Base-by-base conservation (phyloP, 129 eudicot species). In the Flaveria robusta region DNA sequence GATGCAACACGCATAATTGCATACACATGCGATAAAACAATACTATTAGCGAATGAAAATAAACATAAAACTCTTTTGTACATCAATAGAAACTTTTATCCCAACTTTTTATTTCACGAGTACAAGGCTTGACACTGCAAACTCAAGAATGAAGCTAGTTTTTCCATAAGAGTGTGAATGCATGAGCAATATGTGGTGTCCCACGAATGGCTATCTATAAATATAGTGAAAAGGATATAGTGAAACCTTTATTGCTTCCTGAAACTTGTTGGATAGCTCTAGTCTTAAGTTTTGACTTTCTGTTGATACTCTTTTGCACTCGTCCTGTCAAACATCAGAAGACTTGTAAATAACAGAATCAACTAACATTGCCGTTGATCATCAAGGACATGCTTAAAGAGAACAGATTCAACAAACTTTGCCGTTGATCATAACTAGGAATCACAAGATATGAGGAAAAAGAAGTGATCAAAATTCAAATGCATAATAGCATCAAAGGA, bases 161-260 rank as follows among this genome's bases (percentile, higher is more conserved):
- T 42, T 42, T 9, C 13, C 46, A 2, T 34, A 42, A 42, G 11
- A 9, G 12, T 8, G 47, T 10, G 39, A 34, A 34, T 34, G 39
- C 39, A 34, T 34, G 37, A 14, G 71, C 71, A 66, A 39, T n/a
- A 43, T 10, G 13, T 39, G 49, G 71, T n/a, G 50, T 66, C 71
- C 7, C 27, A 5, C 18, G 37, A 5, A 72, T 20, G 37, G 3
- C 11, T 74, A 16, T 27, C 42, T 54, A 50, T 50, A 66, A 5
- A 66, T 49, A 5, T 76, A 14, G 9, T 66, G n/a, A 24, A 49
- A 64, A n/a, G n/a, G 15, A 15, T 37, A 70, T 55, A 59, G 2
- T 7, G 4, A 19, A 50, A 93, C 98, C 98, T 93, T 88, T 81
- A 93, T 90, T 77, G 98, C 98, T 81, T 93, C 96, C 75, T 93